A percentile compares a stretch with the other conserved stretches of the same genome.
phyloP scores from a whole-genome alignment of 139 green algal genomes.

The Chlamydomonas sp. region DNA sequence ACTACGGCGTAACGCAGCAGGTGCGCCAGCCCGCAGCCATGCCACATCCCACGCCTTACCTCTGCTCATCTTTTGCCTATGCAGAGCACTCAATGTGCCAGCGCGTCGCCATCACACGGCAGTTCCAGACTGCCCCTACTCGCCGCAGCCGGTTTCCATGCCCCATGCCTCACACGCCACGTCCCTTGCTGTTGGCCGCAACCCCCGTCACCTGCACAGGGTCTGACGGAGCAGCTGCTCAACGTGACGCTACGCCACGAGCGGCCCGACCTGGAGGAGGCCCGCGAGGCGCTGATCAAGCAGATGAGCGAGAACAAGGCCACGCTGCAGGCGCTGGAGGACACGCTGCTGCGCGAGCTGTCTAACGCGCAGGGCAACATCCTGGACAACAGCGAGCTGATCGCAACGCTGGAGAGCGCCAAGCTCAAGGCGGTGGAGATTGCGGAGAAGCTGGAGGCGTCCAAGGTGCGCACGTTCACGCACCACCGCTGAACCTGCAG shows the following conservation, averaged over 20 bases:
- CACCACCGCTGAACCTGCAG: background rate
- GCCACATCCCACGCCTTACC: too few species aligned
- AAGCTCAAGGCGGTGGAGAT: slow-evolving; percentile 88
- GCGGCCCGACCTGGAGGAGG: slow-evolving; percentile 74
- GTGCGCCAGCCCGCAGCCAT: background rate
- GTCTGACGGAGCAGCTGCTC: slow-evolving; percentile 90
- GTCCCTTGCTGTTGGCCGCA: background rate
- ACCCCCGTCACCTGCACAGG: slow-evolving; percentile 38
- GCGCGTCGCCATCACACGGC: too few species aligned
- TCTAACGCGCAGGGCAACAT: slow-evolving; percentile 85
- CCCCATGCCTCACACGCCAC: background rate
- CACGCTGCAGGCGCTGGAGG: slow-evolving; percentile 79
- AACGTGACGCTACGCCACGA: slow-evolving; percentile 84
- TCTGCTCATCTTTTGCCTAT: background rate
- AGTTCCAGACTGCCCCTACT: too few species aligned
- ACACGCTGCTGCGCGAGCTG: slow-evolving; percentile 84
- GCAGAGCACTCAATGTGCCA: too few species aligned
- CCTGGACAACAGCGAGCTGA: slow-evolving; percentile 88
- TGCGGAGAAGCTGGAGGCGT: slow-evolving; percentile 74
- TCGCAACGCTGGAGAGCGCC: slow-evolving; percentile 81
- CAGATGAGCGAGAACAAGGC: slow-evolving; percentile 85
- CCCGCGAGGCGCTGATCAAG: slow-evolving; percentile 80
- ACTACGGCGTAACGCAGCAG: slow-evolving; percentile 81
- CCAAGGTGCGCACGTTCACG: slow-evolving; percentile 37
- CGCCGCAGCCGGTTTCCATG: background rate